Base-by-base conservation (phyloP, 768 basidiomycete species). In the Panaeolus papilionaceus region DNA sequence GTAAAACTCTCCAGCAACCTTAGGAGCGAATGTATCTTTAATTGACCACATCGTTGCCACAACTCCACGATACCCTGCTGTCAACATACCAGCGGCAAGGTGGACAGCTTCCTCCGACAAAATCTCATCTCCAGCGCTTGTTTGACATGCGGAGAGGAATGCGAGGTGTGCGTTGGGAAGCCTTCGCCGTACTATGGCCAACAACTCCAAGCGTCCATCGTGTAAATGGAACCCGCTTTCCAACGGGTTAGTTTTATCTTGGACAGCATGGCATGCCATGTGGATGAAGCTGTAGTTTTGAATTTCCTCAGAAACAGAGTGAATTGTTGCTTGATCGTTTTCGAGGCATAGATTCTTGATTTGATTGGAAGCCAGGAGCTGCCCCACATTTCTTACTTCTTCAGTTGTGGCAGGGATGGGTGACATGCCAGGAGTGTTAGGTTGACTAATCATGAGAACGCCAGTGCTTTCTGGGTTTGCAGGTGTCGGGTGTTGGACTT, bases 71-170 rank as follows among this genome's bases (percentile, higher is more conserved):
- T 61, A 68, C 5, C 67, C 75, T 14, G 74, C 67, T 63, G 79
- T 68, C 42, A 68, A 58, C 80, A 83, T 81, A 8, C 81, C 82
- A 0, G 81, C 79, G 0, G 81, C 79, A 0, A 83, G 67, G 74
- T 82, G 80, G 3, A 83, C 74, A 0, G 75, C 77, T 63, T 84
- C 82, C 6, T 81, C 77, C 0, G 77, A 65, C 7, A 79, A 67
- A 23, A 66, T 68, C 38, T 73, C 65, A 20, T 75, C 74, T 0
- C 80, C 78, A 14, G 68, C 71, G 1, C 79, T 75, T 4, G 80
- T 84, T 63, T 83, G 75, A 61, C 83, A 83, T 0, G 83, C 82
- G 0, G 83, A 82, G 5, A 84, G 74, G 68, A 47, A 65, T 14
- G 64, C 64, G 38, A 65, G 54, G 18, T 65, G 47, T n/a, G 64